Conservation (phyloP, 257 asterid species). For the Solanum okadae region DNA sequence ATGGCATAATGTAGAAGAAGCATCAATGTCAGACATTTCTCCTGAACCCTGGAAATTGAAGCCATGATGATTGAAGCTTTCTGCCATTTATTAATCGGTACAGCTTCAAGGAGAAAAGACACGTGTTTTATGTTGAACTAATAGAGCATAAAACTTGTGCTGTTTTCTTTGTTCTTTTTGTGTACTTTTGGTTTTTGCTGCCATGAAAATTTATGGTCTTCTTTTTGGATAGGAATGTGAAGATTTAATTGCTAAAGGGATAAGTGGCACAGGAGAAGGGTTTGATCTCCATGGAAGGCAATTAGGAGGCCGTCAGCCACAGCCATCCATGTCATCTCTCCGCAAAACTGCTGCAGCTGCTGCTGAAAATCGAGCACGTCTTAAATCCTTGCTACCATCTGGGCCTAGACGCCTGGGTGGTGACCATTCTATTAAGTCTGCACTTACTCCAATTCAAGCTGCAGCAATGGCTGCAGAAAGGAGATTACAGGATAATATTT, state of each 20-base stretch:
- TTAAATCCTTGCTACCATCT: constrained; percentile 57
- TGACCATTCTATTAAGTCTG: constrained; percentile 58
- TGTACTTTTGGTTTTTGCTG: background rate
- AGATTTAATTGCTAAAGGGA: constrained; percentile 63
- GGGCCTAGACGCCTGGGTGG: constrained; percentile 87
- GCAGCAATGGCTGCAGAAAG: constrained; percentile 99
- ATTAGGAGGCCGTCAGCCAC: constrained; percentile 60
- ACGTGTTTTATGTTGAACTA: background rate
- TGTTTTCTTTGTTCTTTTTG: background rate
- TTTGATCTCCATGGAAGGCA: constrained; percentile 88
- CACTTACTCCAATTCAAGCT: constrained; percentile 83
- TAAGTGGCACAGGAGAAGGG: constrained; percentile 74
- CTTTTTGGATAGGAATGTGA: constrained; percentile 61
- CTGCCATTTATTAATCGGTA: background rate
- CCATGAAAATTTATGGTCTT: background rate
- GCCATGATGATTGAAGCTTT: background rate
- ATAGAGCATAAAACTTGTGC: background rate
- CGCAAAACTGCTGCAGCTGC: constrained; percentile 60
- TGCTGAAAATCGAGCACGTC: constrained; percentile 78
- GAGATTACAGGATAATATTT: constrained; percentile 71
- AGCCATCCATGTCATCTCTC: constrained; percentile 50
- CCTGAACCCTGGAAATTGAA: background rate
- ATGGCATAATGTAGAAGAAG: background rate
- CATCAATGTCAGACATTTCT: background rate
- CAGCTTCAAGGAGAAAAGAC: background rate